Conservation (phyloP, 2,329 filamentous ascomycete genomes). For the Cladosporium cucumerinum region DNA sequence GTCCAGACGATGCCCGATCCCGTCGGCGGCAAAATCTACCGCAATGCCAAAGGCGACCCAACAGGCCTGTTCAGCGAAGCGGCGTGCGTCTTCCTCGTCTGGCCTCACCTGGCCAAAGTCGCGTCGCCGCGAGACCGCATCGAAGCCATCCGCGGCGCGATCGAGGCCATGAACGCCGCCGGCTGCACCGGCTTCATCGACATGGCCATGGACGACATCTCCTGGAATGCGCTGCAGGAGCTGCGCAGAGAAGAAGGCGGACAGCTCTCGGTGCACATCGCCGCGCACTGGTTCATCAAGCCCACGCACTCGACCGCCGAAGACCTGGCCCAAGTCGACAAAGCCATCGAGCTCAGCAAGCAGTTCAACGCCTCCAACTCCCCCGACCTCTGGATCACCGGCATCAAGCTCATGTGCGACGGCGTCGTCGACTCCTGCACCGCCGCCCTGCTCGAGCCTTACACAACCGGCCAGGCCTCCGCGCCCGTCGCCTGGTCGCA, state of each 20-base stretch:
- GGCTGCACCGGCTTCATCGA: slow-evolving; percentile 57
- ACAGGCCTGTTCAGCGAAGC: slow-evolving; percentile 55
- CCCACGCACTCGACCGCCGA: slow-evolving; percentile 46
- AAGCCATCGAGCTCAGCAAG: slow-evolving; percentile 48
- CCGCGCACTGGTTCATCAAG: slow-evolving; percentile 55
- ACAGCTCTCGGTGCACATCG: slow-evolving; percentile 47
- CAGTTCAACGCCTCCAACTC: slow-evolving; percentile 45
- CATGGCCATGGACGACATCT: slow-evolving; percentile 59
- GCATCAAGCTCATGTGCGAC: slow-evolving; percentile 64
- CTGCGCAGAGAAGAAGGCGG: slow-evolving; percentile 34
- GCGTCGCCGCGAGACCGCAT: slow-evolving; percentile 50
- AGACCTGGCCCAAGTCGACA: slow-evolving; percentile 50
- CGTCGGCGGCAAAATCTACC: slow-evolving; percentile 51
- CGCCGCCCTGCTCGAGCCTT: slow-evolving; percentile 58
- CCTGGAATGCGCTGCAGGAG: slow-evolving; percentile 50
- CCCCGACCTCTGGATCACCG: slow-evolving; percentile 53
- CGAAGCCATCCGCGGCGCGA: slow-evolving; percentile 45
- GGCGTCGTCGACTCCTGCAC: slow-evolving; percentile 65
- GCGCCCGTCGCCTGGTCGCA: slow-evolving; percentile 54
- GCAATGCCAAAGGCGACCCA: slow-evolving; percentile 47
- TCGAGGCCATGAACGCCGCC: slow-evolving; percentile 48
- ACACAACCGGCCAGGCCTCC: slow-evolving; percentile 46
- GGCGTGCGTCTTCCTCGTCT: slow-evolving; percentile 53
- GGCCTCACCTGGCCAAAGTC: slow-evolving; percentile 52
- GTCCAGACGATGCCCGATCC: slow-evolving; percentile 47